Base-by-base conservation (phyloP, 352 stramenopile genomes). In the Phytopythium litorale region DNA sequence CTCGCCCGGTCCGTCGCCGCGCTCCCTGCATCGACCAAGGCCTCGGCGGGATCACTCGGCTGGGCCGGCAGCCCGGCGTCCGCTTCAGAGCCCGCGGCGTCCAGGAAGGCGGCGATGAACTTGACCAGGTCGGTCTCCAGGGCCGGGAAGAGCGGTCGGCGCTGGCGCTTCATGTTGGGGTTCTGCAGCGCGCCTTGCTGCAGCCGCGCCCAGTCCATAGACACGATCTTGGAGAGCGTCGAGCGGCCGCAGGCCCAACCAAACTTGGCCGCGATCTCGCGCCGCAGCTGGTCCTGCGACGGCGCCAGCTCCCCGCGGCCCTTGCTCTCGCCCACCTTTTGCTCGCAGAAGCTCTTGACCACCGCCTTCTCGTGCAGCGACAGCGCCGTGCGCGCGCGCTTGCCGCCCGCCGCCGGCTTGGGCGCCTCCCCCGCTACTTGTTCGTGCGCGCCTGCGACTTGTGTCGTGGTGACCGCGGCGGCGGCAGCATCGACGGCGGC, bases 271-370 rank as follows among this genome's bases (percentile, higher is more conserved):
- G 62, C 63, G 54, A 91, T 73, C 57, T 88, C 79, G 18, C 70
- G 69, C 16, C 82, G 70, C 60, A 91, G 72, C 43, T 68, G 25
- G 35, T 89, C 82, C 48, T 91, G 82, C 21, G 82, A 89, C 51
- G 79, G 82, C 64, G 78, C 69, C 33, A 76, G 58, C 49, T 87
- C 70, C 56, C 78, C 75, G 42, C 76, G 74, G 48, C 67, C 64
- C 53, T 86, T 88, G 66, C 75, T 80, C n/a, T 81, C 71, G 28
- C 55, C 73, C 35, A 89, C 67, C 55, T 78, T 78, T 60, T 89
- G 70, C 67, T 89, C 82, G 57, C 82, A 91, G 54, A 89, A 91
- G 32, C 75, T 89, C 73, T 91, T 91, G 37, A 88, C 78, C 15
- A 89, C 78, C 13, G 68, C 64, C 60, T 91, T 91, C 52, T 91